Evolutionary conservation across 495 filamentous ascomycete genomes (phyloP), one percentile per base, ranked within the genome.

Genomic region (Aspergillus nanangensis): DNA sequence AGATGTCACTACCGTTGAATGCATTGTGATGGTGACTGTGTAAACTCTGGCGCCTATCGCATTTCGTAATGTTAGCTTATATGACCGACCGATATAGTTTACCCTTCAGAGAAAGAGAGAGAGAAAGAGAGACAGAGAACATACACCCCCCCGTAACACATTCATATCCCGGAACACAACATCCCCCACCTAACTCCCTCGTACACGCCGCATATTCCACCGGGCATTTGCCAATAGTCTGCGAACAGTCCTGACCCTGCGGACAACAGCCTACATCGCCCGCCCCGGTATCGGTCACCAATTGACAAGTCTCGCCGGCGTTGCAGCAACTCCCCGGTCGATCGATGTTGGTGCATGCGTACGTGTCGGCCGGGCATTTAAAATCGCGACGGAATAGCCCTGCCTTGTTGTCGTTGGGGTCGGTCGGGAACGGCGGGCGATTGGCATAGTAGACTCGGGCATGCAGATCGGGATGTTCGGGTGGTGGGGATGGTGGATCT

Each of bases 251-350:
- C 53, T 77, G 60, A 3, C 90, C 90, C 22, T 62, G 61, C 13
- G 84, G 84, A 72, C 92, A 98, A 61, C 92, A 98, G 3, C 90
- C 93, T 1, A 96, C 87, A 44, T 79, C 76, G 0, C 89, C 89
- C 25, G 78, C 66, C 0, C 86, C 87, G 2, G 80, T 84, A 53
- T 93, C 81, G n/a, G 72, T 46, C 19, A 94, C 80, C n/a, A 77
- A 55, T 31, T 83, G 72, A 59, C 92, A 98, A 0, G 68, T 78
- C 56, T 87, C 79, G 8, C 73, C 76, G 7, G 67, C 65, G 8
- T 69, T 57, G 62, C 92, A 98, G 67, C 92, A 98, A 64, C 78
- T 84, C 59, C 88, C 80, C 4, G 85, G 80, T 34, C 79, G 80
- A 22, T 78, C 77, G 56, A 95, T 89, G 3, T 67, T 66, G 23